Base-by-base conservation (phyloP, 176 grass and related monocot genomes). In the Aechmea fasciata region DNA sequence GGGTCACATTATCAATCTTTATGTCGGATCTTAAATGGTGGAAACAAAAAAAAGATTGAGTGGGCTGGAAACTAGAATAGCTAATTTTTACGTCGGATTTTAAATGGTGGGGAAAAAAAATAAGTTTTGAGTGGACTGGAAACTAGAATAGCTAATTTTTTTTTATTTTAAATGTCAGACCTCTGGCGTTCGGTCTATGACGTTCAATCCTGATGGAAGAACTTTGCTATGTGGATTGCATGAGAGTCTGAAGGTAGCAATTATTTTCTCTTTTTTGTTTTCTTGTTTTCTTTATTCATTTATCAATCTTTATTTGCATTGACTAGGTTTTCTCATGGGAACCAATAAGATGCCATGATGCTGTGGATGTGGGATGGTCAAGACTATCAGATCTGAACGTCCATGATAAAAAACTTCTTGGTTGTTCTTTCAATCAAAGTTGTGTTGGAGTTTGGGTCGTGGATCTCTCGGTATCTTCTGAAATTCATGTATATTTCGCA, bases 381-480 rank as follows among this genome's bases (percentile, higher is more conserved):
- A 93, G 72, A 83, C 47, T 99, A 65, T 92, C 95, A 80, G 95
- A 99, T 88, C 76, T 94, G 51, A 99, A 99, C 76, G 84, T 90
- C 17, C 95, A 99, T 11, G 95, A 99, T 71, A 87, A 90, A 67
- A 99, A 99, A 92, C 89, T 94, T 83, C 87, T 99, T 77, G 95
- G 95, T 66, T 99, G 95, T 78, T 99, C 95, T 62, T 99, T 82
- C 50, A 99, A 99, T 85, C 95, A 94, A 78, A 93, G 95, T 81
- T 99, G 90, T 99, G 95, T 99, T 80, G 95, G 90, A 82, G 83
- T 99, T 79, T 99, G 95, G 95, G 90, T 99, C 9, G 87, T 99
- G 12, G 95, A 99, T 81, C 87, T 94, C 47, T 83, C 82, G 80
- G 90, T 99, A 87, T 49, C 62, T 70, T 75, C 51, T 73, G 50